Base-by-base conservation (phyloP, 2,329 filamentous ascomycete genomes). In the Trichoderma breve region DNA sequence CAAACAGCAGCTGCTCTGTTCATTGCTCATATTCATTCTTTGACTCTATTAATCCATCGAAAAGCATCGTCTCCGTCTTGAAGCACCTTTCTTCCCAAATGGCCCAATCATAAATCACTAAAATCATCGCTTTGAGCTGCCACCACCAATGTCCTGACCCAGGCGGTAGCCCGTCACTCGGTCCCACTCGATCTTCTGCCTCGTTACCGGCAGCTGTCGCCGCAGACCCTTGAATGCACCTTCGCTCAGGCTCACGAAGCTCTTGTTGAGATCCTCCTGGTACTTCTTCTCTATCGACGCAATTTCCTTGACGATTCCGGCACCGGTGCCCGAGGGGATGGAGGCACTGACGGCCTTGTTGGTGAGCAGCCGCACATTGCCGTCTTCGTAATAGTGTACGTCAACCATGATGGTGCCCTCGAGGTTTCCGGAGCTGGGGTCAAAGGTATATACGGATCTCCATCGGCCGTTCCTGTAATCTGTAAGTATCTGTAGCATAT, bases 151-250 rank as follows among this genome's bases (percentile, higher is more conserved):
- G 79, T 93, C 92, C 82, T 94, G 92, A 30, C 93, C 92, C 76
- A 97, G 85, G 73, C 94, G 88, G 84, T 99, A 99, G 76, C 94
- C 94, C 60, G 93, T 92, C 76, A 99, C 93, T 86, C 97, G 98
- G 82, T 99, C 95, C 96, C 96, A 99, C 84, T 99, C 96, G 77
- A 99, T 95, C 88, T 98, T 98, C 86, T 99, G 96, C 79, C 96
- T 91, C 74, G 96, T 99, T 73, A 99, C 94, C 0, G 96, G 96
- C 80, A 99, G 85, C 84, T 98, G 96, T 83, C 96, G 90, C 79
- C 96, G 90, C 81, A 99, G 83, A 2, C 91, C 90, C 88, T 98
- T 99, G 84, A 99, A 99, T 1, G 94, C 93, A 11, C 95, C 95
- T 84, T 99, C 96, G 79, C 94, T 96, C 80, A 99, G 85, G 75